Evolutionary conservation across 495 filamentous ascomycete species (phyloP).

Genomic region (Parmelia sp.): DNA sequence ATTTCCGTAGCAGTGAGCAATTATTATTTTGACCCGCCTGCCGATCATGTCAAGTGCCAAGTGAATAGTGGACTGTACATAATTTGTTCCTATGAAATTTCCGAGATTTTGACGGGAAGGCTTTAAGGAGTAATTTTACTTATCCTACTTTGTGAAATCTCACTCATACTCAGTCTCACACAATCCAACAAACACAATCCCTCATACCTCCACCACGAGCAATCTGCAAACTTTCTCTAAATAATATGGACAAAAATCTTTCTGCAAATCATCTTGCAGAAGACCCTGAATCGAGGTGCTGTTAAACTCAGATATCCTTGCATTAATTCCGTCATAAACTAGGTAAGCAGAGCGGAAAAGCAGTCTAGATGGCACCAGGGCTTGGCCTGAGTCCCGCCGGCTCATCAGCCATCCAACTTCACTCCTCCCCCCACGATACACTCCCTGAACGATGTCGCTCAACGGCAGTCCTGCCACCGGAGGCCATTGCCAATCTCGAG

Average conservation of each 20-base stretch:
- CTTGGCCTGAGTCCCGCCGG: conserved; percentile 16
- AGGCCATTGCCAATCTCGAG: conserved; percentile 23
- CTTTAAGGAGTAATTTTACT: conserved; percentile 7
- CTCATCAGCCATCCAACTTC: conserved; percentile 12
- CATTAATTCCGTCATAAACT: conserved; percentile 13
- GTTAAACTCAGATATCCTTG: conserved; percentile 11
- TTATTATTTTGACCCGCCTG: too few relatives aligned
- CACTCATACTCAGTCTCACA: conserved; percentile 1
- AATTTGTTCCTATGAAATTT: not conserved
- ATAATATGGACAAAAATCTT: conserved; percentile 1
- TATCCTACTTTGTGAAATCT: not conserved
- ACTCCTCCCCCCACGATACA: not conserved
- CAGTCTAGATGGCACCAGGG: conserved; percentile 16
- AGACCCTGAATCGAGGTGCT: conserved; percentile 11
- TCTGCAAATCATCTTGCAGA: conserved; percentile 17
- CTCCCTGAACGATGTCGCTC: conserved; percentile 17
- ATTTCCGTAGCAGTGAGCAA: too few relatives aligned
- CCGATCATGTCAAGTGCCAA: not conserved
- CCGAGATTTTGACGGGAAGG: conserved; percentile 11
- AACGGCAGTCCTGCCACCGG: conserved; percentile 17
- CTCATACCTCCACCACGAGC: not conserved
- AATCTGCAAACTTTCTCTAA: not conserved
- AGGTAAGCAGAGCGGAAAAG: conserved; percentile 4
- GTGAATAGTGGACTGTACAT: not conserved
- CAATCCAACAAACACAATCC: not conserved